A percentile compares a stretch with the other conserved stretches of the same genome.
Conservation (phyloP, 2,329 filamentous ascomycete species). For the Xylariaceae sp. region DNA sequence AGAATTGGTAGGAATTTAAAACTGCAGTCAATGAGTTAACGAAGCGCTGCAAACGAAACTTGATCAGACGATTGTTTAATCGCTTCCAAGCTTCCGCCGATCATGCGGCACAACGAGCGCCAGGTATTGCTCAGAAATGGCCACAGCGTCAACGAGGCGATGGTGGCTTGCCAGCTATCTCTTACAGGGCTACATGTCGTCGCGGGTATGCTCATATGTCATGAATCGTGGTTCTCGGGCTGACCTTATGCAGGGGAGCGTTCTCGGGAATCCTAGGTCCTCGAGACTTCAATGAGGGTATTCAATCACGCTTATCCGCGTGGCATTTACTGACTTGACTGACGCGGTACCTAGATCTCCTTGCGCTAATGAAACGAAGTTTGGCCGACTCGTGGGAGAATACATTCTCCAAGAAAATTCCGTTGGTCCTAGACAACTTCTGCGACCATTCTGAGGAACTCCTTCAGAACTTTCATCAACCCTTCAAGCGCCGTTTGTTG, state of each 20-base stretch:
- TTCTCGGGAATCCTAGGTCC: constrained; percentile 8
- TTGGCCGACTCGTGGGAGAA: neutral
- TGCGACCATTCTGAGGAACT: too few relatives aligned
- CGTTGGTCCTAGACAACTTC: too few relatives aligned
- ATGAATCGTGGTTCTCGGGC: neutral
- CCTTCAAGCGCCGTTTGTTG: constrained; percentile 5
- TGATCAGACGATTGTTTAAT: constrained; percentile 6
- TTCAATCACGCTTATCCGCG: neutral
- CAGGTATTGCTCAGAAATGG: constrained; percentile 11
- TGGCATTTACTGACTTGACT: neutral
- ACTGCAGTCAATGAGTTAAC: too few relatives aligned
- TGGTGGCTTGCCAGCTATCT: constrained; percentile 8
- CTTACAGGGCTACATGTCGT: constrained; percentile 16
- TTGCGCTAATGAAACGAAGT: neutral
- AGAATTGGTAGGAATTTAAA: too few relatives aligned
- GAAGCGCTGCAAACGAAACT: too few relatives aligned
- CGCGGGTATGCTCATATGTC: constrained; percentile 13
- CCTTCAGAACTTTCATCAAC: constrained; percentile 2
- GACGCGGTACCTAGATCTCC: constrained; percentile 9
- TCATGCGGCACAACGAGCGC: constrained; percentile 6
- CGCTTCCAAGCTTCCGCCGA: constrained; percentile 1
- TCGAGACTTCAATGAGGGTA: constrained; percentile 23
- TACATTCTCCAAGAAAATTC: neutral
- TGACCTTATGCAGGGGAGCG: constrained; percentile 15
- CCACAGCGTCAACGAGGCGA: constrained; percentile 3